Evolutionary conservation across 768 basidiomycete genomes (phyloP).

Genomic region (Pleurotus tuber-regium): DNA sequence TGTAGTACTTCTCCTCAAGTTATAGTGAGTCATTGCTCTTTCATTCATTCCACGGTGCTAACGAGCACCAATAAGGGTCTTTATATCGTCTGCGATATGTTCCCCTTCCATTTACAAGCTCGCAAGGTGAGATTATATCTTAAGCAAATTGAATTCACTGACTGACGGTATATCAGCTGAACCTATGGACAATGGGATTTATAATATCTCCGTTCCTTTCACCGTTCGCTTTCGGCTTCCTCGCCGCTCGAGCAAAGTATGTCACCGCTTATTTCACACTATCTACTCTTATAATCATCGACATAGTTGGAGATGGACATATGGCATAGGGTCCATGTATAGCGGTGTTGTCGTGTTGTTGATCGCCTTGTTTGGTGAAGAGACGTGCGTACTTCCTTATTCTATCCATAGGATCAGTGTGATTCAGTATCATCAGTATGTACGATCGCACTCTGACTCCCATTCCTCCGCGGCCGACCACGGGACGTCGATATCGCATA

Average conservation of each 20-base stretch:
- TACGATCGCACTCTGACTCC: conserved; percentile 41
- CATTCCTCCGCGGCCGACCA: conserved; percentile 26
- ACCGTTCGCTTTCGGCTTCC: conserved; percentile 49
- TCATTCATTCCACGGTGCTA: not conserved
- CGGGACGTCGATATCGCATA: conserved; percentile 33
- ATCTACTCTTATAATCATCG: not conserved
- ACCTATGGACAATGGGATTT: conserved; percentile 50
- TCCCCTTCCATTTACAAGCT: conserved; percentile 58
- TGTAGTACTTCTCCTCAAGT: conserved; percentile 51
- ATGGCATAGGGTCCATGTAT: conserved; percentile 47
- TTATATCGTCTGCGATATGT: conserved; percentile 52
- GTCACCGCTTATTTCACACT: not conserved
- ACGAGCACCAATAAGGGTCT: conserved; percentile 29
- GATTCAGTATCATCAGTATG: conserved; percentile 22
- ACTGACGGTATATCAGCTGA: conserved; percentile 26
- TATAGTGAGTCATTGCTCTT: conserved; percentile 24
- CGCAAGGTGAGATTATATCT: conserved; percentile 49
- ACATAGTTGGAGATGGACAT: conserved; percentile 41
- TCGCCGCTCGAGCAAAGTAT: conserved; percentile 36
- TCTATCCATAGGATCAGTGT: not conserved
- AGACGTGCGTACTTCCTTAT: conserved; percentile 35
- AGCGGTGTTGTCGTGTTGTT: conserved; percentile 35
- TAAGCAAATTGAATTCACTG: not conserved
- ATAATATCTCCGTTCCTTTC: conserved; percentile 44
- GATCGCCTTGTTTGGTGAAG: conserved; percentile 42